Percentiles rank a stretch among this genome's conserved stretches.
phyloP scores from a whole-genome alignment of 1,284 basidiomycete genomes.

The Spongiforma sp. region DNA sequence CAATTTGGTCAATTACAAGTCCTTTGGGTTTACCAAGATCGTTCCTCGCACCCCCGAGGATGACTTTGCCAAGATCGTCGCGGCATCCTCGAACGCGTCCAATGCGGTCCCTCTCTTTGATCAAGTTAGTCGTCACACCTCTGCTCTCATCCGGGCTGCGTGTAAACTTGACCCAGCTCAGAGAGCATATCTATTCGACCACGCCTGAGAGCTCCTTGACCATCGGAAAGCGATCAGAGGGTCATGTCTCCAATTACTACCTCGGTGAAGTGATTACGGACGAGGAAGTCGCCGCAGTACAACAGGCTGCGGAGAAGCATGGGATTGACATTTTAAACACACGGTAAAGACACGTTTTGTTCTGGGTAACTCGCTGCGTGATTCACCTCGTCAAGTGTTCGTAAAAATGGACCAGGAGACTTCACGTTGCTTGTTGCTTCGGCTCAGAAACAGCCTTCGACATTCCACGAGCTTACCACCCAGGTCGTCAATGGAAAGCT shows the following conservation, averaged over 20 bases:
- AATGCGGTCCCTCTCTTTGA: slow-evolving; percentile 66
- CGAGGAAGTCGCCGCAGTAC: slow-evolving; percentile 76
- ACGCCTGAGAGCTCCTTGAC: slow-evolving; percentile 68
- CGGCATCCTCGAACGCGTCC: slow-evolving; percentile 59
- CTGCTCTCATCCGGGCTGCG: slow-evolving; percentile 3
- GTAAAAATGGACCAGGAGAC: slow-evolving; percentile 62
- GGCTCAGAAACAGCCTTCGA: slow-evolving; percentile 45
- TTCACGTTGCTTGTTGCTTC: slow-evolving; percentile 81
- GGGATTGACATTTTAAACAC: slow-evolving; percentile 81
- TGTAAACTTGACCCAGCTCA: slow-evolving; percentile 50
- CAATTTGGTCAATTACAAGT: slow-evolving; percentile 80
- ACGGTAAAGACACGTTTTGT: slow-evolving; percentile 50
- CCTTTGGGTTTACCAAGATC: slow-evolving; percentile 86
- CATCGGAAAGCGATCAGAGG: slow-evolving; percentile 78
- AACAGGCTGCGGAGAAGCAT: slow-evolving; percentile 73
- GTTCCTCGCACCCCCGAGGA: slow-evolving; percentile 67
- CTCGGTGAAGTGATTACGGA: slow-evolving; percentile 72
- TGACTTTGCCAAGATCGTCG: slow-evolving; percentile 68
- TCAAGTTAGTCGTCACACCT: slow-evolving; percentile 46
- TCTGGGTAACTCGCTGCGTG: background rate
- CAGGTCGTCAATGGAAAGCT: slow-evolving; percentile 53
- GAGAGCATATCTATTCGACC: slow-evolving; percentile 72
- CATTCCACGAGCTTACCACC: slow-evolving; percentile 52
- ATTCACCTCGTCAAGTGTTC: slow-evolving; percentile 50
- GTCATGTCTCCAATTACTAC: slow-evolving; percentile 85